A percentile compares a stretch with the other conserved stretches of the same genome.
phyloP scores from a whole-genome alignment of 176 grass and related monocot species.

The Guadua angustifolia region DNA sequence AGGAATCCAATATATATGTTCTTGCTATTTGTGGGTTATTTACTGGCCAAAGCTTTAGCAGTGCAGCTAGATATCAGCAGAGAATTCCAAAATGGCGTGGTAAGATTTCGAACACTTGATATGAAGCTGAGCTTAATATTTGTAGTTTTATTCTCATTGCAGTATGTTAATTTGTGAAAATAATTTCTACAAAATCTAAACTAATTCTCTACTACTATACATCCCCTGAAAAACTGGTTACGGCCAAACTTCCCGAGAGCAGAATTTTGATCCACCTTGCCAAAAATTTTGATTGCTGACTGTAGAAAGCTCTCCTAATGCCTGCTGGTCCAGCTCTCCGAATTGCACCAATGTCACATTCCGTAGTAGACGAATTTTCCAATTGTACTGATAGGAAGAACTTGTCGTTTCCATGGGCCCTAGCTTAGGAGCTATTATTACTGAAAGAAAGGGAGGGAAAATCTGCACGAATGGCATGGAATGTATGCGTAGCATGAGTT shows the following conservation, averaged over 20 bases:
- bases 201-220: neutral
- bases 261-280: neutral
- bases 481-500: neutral
- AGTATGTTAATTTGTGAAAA: slow-evolving; percentile 16
- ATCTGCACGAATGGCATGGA: neutral
- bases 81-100: slow-evolving; percentile 79
- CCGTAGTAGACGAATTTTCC: neutral
- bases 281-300: neutral
- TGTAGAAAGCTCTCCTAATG: neutral
- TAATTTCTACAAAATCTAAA: neutral
- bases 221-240: neutral
- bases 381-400: neutral
- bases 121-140: neutral
- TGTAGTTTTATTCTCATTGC: neutral
- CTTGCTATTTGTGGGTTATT: slow-evolving; percentile 76
- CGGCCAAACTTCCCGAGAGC: neutral
- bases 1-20: slow-evolving; percentile 89
- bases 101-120: slow-evolving; percentile 51
- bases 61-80: slow-evolving; percentile 74
- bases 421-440: neutral
- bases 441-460: neutral
- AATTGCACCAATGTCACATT: neutral
- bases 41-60: slow-evolving; percentile 70
- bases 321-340: neutral
- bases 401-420: too few species aligned